Percentiles rank a stretch among this genome's conserved stretches.
Conservation (phyloP, 441 rosid species). For the Rhodomyrtus psidioides region DNA sequence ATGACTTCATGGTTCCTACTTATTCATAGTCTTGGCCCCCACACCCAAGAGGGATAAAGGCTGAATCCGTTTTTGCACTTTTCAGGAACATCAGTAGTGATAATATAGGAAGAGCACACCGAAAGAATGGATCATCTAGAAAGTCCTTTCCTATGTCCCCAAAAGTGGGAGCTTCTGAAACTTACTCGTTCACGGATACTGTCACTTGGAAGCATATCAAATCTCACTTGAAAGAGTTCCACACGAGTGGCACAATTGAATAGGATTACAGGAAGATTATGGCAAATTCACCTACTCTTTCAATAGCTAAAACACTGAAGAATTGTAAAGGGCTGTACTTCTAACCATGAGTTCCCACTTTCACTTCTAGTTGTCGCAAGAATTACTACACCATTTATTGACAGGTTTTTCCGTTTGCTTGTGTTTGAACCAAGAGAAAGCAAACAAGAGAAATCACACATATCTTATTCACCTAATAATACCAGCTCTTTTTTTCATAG, state of each 20-base stretch:
- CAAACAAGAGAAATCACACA: not conserved
- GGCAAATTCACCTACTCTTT: not conserved
- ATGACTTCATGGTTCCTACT: no score
- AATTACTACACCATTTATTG: not conserved
- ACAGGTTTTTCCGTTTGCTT: not conserved
- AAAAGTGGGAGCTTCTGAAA: not conserved
- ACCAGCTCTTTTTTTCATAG: not conserved
- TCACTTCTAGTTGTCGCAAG: not conserved
- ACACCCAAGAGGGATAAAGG: not conserved
- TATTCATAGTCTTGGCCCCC: no score
- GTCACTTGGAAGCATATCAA: not conserved
- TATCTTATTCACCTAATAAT: not conserved
- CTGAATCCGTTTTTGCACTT: not conserved
- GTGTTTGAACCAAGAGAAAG: not conserved
- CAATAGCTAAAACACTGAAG: not conserved
- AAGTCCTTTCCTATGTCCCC: not conserved
- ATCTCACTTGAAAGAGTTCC: not conserved
- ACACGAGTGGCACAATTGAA: not conserved
- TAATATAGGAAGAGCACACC: not conserved
- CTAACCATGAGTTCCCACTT: not conserved
- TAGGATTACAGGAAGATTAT: not conserved
- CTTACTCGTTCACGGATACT: not conserved
- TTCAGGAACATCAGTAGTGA: not conserved
- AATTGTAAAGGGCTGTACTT: not conserved
- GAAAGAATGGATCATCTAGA: not conserved